Percentiles rank a stretch among this genome's conserved stretches.
Conservation (phyloP, 129 eudicot species). For the Centaurea solstitialis region DNA sequence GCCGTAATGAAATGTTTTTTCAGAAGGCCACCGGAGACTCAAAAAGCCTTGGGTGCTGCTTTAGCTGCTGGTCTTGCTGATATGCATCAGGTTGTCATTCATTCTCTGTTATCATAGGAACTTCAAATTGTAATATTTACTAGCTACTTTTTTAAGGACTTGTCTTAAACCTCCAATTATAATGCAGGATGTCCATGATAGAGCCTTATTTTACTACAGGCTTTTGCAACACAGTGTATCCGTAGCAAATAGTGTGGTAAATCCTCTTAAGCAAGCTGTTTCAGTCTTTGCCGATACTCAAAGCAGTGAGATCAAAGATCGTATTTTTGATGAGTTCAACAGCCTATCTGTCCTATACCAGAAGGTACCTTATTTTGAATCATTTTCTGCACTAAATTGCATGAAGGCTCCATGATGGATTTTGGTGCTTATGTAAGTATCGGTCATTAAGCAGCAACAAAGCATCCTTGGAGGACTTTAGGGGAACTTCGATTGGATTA, state of each 20-base stretch:
- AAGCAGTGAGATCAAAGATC: constrained; percentile 91
- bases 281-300: constrained; percentile 97
- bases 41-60: constrained; percentile 89
- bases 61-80: constrained; percentile 87
- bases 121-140: not conserved
- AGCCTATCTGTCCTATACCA: constrained; percentile 92
- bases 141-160: not conserved
- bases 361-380: constrained; percentile 52
- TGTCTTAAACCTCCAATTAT: not conserved
- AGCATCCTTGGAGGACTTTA: not conserved
- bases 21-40: constrained; percentile 95
- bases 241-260: constrained; percentile 76
- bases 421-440: not conserved
- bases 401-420: not conserved
- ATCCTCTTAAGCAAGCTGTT: constrained; percentile 98
- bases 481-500: not conserved
- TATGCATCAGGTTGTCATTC: constrained; percentile 77
- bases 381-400: not conserved
- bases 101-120: not conserved
- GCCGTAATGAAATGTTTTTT: constrained; percentile 93
- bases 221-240: constrained; percentile 73
- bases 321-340: constrained; percentile 94
- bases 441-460: not conserved
- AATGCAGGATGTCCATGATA: constrained; percentile 97
- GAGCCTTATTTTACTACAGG: constrained; percentile 94